Percentiles rank a stretch among this genome's conserved stretches.
phyloP scores from a whole-genome alignment of 2,329 filamentous ascomycete genomes.

The Macrophomina tecta region DNA sequence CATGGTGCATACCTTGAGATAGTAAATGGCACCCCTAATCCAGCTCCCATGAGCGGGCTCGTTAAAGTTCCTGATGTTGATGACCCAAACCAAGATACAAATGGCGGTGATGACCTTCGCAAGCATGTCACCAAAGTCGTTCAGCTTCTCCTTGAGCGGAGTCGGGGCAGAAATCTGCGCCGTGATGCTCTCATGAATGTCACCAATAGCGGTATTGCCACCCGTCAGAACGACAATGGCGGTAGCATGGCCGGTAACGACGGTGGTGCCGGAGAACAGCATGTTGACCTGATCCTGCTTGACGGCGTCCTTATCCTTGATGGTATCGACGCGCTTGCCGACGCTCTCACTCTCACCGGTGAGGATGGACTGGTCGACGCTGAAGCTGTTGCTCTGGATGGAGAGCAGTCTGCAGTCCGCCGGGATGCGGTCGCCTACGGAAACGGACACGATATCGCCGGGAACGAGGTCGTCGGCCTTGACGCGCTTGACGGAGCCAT shows the following conservation, averaged over 20 bases:
- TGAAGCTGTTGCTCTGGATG: slow-evolving; percentile 97
- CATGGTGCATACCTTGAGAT: slow-evolving; percentile 69
- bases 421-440: slow-evolving; percentile 90
- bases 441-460: slow-evolving; percentile 85
- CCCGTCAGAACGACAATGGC: slow-evolving; percentile 92
- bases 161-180: slow-evolving; percentile 98
- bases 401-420: slow-evolving; percentile 90
- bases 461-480: slow-evolving; percentile 98
- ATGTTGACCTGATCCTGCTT: slow-evolving; percentile 98
- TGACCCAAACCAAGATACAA: slow-evolving; percentile 95
- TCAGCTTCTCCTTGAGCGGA: slow-evolving; percentile 96
- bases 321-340: slow-evolving; percentile 73
- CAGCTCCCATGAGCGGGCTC: slow-evolving; percentile 92
- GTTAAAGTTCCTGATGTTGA: slow-evolving; percentile 97
- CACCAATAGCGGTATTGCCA: slow-evolving; percentile 89
- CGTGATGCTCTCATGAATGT: slow-evolving; percentile 98
- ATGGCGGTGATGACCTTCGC: slow-evolving; percentile 99
- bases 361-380: slow-evolving; percentile 93
- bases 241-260: slow-evolving; percentile 90
- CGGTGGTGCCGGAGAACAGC: slow-evolving; percentile 97
- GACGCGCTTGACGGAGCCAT: slow-evolving; percentile 79
- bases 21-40: slow-evolving; percentile 98
- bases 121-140: slow-evolving; percentile 94
- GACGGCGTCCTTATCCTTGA: slow-evolving; percentile 83
- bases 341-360: slow-evolving; percentile 99